These are phyloP conservation scores for Imleria badia DNA, from an alignment of 768 basidiomycete genomes.

Conservation along the genomic window DNA sequence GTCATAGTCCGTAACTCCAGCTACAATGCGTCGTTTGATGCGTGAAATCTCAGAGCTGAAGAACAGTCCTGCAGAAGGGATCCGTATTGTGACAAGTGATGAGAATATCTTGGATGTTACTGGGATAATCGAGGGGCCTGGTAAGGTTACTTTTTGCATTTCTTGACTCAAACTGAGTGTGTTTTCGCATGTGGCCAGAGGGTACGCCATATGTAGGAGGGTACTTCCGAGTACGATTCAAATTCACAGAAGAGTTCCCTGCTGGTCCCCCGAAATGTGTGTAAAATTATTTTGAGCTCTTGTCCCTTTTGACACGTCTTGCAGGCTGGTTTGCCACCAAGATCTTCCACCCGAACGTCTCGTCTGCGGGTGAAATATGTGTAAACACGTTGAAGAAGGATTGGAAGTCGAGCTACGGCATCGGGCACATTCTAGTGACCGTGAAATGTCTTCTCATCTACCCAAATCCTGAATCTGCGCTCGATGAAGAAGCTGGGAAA, in stretches of 20 bases:
- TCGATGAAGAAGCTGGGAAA: constrained; percentile 96
- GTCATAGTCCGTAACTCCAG: constrained; percentile 43
- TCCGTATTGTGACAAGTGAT: constrained; percentile 81
- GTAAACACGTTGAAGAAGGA: constrained; percentile 98
- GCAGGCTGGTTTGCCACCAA: constrained; percentile 89
- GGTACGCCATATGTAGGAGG: constrained; percentile 71
- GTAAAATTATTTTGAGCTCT: background rate
- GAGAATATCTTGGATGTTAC: constrained; percentile 87
- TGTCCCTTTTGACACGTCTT: constrained; percentile 2
- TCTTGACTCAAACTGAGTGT: constrained; percentile 5
- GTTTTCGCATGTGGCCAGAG: constrained; percentile 33
- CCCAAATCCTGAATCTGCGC: constrained; percentile 93
- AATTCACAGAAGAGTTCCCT: constrained; percentile 92
- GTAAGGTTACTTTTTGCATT: constrained; percentile 45
- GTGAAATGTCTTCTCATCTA: constrained; percentile 96
- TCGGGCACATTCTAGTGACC: constrained; percentile 87
- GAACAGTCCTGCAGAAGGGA: constrained; percentile 87
- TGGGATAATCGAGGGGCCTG: constrained; percentile 88
- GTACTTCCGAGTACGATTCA: constrained; percentile 77
- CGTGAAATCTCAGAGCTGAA: constrained; percentile 81
- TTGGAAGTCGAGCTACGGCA: constrained; percentile 91
- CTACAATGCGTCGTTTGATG: constrained; percentile 81
- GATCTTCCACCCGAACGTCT: constrained; percentile 98
- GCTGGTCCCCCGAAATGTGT: constrained; percentile 91
- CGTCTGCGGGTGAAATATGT: constrained; percentile 86